phyloP scores from a whole-genome alignment of 768 basidiomycete species.

The Termitomyces eurrhizus region DNA sequence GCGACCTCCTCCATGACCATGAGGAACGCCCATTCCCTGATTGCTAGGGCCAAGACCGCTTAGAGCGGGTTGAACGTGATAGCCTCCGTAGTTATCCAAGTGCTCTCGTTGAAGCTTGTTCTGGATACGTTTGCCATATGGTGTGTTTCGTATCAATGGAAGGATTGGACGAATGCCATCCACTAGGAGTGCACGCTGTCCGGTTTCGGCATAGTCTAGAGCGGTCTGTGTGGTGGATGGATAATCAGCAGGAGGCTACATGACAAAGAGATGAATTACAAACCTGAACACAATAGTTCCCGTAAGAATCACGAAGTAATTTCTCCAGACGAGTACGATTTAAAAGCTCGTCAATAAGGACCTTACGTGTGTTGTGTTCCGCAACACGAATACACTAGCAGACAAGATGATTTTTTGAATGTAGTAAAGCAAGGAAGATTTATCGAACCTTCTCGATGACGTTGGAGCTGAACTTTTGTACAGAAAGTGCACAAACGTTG shows the following conservation, averaged over 20 bases:
- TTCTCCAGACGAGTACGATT: slow-evolving; percentile 96
- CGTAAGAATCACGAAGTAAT: slow-evolving; percentile 92
- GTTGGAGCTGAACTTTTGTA: slow-evolving; percentile 99
- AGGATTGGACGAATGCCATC: slow-evolving; percentile 98
- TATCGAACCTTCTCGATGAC: slow-evolving; percentile 87
- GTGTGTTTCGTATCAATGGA: slow-evolving; percentile 97
- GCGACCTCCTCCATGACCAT: slow-evolving; percentile 37
- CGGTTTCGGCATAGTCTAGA: slow-evolving; percentile 95
- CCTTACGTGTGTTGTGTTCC: slow-evolving; percentile 90
- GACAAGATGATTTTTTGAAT: slow-evolving; percentile 1
- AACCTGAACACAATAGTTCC: slow-evolving; percentile 93
- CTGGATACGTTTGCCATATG: slow-evolving; percentile 98
- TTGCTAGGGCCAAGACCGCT: slow-evolving; percentile 55
- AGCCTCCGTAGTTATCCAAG: slow-evolving; percentile 62
- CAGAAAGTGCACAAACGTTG: slow-evolving; percentile 95
- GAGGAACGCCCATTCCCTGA: slow-evolving; percentile 47
- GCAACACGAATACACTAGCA: slow-evolving; percentile 83
- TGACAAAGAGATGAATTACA: slow-evolving; percentile 15
- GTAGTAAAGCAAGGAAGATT: neutral
- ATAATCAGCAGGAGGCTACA: slow-evolving; percentile 8
- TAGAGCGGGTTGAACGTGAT: slow-evolving; percentile 57
- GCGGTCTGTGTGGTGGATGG: slow-evolving; percentile 63
- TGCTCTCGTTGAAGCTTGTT: slow-evolving; percentile 97
- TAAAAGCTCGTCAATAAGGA: slow-evolving; percentile 91
- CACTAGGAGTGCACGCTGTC: slow-evolving; percentile 86